phyloP scores from a whole-genome alignment of 495 filamentous ascomycete species.

The Chaetomidium leptoderma region DNA sequence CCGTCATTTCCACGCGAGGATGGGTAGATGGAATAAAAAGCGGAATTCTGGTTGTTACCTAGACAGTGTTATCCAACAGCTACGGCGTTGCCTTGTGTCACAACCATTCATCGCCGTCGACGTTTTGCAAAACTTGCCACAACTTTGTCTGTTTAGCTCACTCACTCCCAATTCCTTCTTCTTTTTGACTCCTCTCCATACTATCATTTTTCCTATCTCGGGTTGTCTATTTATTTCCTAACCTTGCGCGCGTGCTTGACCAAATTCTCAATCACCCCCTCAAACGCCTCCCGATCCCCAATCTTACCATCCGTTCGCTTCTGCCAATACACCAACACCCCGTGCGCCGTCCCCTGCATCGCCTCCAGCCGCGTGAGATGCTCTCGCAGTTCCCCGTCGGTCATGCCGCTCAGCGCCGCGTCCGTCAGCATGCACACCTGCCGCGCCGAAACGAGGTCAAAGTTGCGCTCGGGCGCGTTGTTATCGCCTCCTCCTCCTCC shows the following conservation, averaged over 20 bases:
- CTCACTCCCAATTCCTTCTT: not conserved
- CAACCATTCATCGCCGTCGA: no score
- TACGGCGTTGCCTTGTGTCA: not conserved
- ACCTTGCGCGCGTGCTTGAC: conserved; percentile 91
- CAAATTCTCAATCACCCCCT: conserved; percentile 95
- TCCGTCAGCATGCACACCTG: conserved; percentile 80
- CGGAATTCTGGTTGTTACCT: conserved; percentile 6
- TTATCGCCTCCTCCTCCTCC: conserved; percentile 48
- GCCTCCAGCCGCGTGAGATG: conserved; percentile 71
- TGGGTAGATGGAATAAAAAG: conserved; percentile 10
- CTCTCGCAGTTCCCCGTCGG: conserved; percentile 63
- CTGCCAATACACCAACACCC: conserved; percentile 85
- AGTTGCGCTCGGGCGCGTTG: conserved; percentile 57
- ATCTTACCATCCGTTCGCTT: conserved; percentile 77
- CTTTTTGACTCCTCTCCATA: not conserved
- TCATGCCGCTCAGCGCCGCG: conserved; percentile 71
- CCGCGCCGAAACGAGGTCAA: conserved; percentile 74
- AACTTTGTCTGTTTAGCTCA: no score
- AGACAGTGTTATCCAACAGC: not conserved
- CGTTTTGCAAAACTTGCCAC: no score
- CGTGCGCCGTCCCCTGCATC: conserved; percentile 61
- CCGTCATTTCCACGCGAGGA: conserved; percentile 3
- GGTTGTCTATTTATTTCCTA: conserved; percentile 47
- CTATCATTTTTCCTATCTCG: not conserved
- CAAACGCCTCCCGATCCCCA: conserved; percentile 91